These are phyloP conservation scores for Triticum turgidum DNA, from an alignment of 176 grass and related monocot species.

Conservation along the genomic window DNA sequence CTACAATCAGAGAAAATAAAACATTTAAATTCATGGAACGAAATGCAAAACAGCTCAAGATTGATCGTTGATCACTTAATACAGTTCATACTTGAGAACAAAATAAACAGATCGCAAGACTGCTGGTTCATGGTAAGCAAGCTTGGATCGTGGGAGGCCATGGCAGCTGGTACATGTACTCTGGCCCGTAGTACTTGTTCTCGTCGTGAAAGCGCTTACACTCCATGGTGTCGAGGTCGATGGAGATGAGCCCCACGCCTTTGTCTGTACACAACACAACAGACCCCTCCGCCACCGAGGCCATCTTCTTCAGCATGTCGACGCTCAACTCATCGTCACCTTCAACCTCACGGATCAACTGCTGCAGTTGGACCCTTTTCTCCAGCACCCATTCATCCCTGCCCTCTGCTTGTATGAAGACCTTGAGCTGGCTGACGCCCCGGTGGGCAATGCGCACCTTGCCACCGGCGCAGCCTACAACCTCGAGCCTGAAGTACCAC, in stretches of 20 bases:
- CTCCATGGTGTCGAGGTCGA: slow-evolving; percentile 7
- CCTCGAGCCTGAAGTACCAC: neutral
- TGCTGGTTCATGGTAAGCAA: neutral
- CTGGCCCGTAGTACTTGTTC: neutral
- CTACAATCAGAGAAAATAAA: neutral
- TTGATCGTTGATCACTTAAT: neutral
- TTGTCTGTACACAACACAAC: neutral
- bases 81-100: neutral
- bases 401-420: neutral
- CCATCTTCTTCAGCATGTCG: neutral
- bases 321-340: neutral
- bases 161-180: neutral
- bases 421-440: neutral
- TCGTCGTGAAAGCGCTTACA: neutral
- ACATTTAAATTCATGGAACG: neutral
- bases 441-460: neutral
- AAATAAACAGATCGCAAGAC: neutral
- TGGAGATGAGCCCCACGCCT: neutral
- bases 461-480: neutral
- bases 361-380: neutral
- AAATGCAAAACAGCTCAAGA: neutral
- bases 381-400: neutral
- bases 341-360: neutral
- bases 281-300: neutral
- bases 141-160: neutral